Evolutionary conservation across 2,329 filamentous ascomycete genomes (phyloP).

Genomic region (Colletotrichum sp.): DNA sequence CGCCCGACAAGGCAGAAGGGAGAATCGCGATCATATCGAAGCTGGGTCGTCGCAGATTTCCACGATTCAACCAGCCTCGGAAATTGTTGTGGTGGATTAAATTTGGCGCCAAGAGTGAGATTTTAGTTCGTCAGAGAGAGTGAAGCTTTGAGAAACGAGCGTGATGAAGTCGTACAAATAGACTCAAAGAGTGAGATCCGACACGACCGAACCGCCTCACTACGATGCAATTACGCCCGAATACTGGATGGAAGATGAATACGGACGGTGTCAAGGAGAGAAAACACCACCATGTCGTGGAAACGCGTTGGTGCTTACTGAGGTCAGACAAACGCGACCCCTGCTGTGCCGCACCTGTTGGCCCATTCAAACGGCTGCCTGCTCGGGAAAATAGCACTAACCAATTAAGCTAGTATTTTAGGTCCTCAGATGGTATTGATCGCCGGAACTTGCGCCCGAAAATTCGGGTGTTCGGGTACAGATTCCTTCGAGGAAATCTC

Average conservation of each 20-base stretch:
- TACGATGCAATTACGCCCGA: background rate
- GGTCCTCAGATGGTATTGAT: background rate
- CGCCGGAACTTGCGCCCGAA: background rate
- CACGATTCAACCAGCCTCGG: rapidly evolving
- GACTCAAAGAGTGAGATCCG: background rate
- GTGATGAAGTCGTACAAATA: background rate
- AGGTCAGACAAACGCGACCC: background rate
- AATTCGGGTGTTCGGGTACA: background rate
- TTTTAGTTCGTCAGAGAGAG: background rate
- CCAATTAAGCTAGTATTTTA: background rate
- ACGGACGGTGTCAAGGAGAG: background rate
- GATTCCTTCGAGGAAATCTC: background rate
- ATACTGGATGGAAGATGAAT: background rate
- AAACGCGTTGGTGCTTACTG: background rate
- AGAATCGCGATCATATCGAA: background rate
- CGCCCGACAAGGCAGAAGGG: background rate
- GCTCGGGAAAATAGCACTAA: background rate
- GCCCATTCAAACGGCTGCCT: background rate
- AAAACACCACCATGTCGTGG: background rate
- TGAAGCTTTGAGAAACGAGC: background rate
- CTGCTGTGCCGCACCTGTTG: background rate
- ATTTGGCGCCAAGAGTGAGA: background rate
- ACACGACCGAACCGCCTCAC: background rate
- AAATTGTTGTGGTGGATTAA: background rate
- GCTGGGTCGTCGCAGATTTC: too few species aligned